Base-by-base conservation (phyloP, 202 grass and related monocot species). In the Zizania palustris region DNA sequence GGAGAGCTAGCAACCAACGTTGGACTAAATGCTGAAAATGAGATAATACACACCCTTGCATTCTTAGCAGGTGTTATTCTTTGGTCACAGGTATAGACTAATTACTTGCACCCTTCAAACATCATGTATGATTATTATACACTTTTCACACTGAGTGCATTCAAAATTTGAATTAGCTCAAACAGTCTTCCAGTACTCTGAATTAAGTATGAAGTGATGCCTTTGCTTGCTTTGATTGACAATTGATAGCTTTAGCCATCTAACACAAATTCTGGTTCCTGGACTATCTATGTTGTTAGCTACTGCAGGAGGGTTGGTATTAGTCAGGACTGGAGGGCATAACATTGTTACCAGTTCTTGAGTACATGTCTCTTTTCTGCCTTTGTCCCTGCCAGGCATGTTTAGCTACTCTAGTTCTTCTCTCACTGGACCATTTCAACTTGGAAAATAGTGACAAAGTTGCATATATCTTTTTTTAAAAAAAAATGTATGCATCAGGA, bases 31-130 rank as follows among this genome's bases (percentile, higher is more conserved):
- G 71, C 84, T 82, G 88, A 99, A 35, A 96, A 99, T 75, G 90
- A 99, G 83, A 96, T 73, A 84, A 89, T 93, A 70, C 92, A 99
- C 67, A 99, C 92, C 13, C 88, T 99, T 89, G 91, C 88, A 21
- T 99, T 99, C 83, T 86, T 99, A 77, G 92, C 85, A 63, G 92
- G 87, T 89, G 85, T 92, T 59, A 91, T 93, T 90, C 62, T 96
- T 83, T 99, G 96, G 96, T 99, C 96, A 85, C 92, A 99, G 96
- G 96, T 99, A 84, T 59, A 63, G 37, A 44, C 14, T 59, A 54
- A 42, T 76, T 56, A 11, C 68, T 53, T 87, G 22, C 6, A 69
- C 22, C 34, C 7, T 43, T 55, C 43, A 70, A 65, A 44, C 7
- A 34, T 15, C 57, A 54, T 19, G 6, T 12, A 35, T 82, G 34